Evolutionary conservation across 2,329 filamentous ascomycete genomes (phyloP), one percentile per base, ranked within the genome.

Genomic region (Fusarium protoensiforme): DNA sequence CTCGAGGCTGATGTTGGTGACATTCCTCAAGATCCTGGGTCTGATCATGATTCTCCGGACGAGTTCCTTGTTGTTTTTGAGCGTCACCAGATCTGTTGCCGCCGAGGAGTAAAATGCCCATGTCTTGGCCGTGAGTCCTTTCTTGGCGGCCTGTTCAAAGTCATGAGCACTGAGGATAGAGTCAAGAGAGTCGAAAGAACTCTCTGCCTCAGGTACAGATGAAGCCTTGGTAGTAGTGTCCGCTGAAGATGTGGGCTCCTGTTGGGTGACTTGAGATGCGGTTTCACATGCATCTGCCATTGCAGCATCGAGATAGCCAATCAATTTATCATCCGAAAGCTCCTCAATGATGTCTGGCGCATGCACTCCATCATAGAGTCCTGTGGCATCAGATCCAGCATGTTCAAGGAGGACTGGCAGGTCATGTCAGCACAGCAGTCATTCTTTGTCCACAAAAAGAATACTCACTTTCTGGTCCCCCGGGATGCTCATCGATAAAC

Each of bases 41-140:
- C 87, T 84, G 61, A 89, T 82, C 83, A 85, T 86, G 68, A 89
- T 86, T 18, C 85, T 81, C 35, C 84, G 81, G 67, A 87, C 85
- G 54, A 84, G 81, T 2, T 83, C 83, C 62, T 85, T 85, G 75
- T 88, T 89, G 14, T 84, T 83, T 27, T 84, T 80, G 3, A 84
- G 83, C 2, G 87, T 89, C 65, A 88, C 78, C 5, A 88, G 78
- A 78, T 89, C 87, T 11, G 86, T 88, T 14, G 87, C 84, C 1
- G 87, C 88, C 20, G 86, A 87, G 16, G 85, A 87, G 73, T 89
- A 88, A 72, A 89, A 90, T 0, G 87, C 87, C 86, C 86, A 89
- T 3, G 85, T 85, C 73, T 89, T 88, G 20, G 81, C 79, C 8
- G 81, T 83, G 3, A 86, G 80, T 0, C 83, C 84, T 38, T 83